Base-by-base conservation (phyloP, 2,329 filamentous ascomycete genomes). In the Hysterium pulicare region DNA sequence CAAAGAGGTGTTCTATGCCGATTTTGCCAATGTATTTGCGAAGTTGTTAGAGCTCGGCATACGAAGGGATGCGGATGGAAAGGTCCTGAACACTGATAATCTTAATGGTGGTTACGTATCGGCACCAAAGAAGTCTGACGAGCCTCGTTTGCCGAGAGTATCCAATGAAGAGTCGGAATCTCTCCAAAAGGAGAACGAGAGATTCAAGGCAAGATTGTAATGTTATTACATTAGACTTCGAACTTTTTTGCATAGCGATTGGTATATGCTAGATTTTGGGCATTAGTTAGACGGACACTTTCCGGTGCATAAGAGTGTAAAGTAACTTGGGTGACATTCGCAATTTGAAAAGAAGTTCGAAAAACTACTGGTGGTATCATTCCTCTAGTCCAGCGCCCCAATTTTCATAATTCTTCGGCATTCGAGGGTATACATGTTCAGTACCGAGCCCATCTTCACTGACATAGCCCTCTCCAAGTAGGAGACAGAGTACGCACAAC, bases 11-110 rank as follows among this genome's bases (percentile, higher is more conserved):
- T 83, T 84, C 68, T 84, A 82, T 53, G 71, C 71, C 34, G 73
- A 83, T 56, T 84, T 84, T 53, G 57, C 71, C 11, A 71, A 71
- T 44, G 81, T 72, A 1, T 83, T 83, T 58, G 73, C 70, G 9
- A 82, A 82, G 64, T 54, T 84, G 59, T 54, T 83, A 39, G 81
- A 83, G 62, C 59, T 84, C 48, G 81, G 81, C 0, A 80, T 84
- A 43, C 54, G 62, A 37, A 69, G 81, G 31, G 79, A 83, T 54
- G 72, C 58, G 8, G 57, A 69, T 6, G 81, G 77, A 0, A 69
- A 59, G 6, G 66, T 84, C 30, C 59, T 71, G 23, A 82, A 83
- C 54, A 67, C 72, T 9, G 79, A 83, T 51, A 81, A 82, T 52
- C 59, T 69, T 36, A 70, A 72, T 49, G 79, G 74, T n/a, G 78